Evolutionary conservation across 202 grass and related monocot genomes (phyloP), one percentile per base, ranked within the genome.

Genomic region (Elaeis oleifera): DNA sequence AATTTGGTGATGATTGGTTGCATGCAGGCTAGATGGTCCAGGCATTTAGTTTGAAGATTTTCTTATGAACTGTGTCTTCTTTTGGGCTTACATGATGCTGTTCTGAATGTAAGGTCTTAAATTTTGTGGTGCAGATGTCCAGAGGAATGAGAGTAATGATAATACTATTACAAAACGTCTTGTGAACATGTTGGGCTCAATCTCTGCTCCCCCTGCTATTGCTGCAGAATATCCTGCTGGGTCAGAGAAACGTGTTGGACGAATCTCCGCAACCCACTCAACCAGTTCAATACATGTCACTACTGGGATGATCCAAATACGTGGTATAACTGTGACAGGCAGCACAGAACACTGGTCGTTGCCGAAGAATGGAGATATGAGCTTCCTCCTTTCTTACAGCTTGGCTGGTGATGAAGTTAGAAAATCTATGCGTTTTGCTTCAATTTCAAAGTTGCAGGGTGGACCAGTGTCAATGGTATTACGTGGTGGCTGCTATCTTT

Each of bases 161-260:
- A 71, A 69, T 36, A 50, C 71, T n/a, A 28, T 72, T 2, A 69
- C 60, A 55, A 81, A 85, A 11, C 74, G 58, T 56, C 82, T 94
- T 32, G 72, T 83, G 65, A 84, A 57, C 70, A 76, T 99, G 56
- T 50, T 99, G 78, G 89, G 82, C 65, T 82, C 83, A 11, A 80
- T 94, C 61, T 76, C 95, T 9, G 83, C 83, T 2, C 82, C 95
- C 0, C 85, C 83, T 31, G 89, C 95, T 76, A 87, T 87, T 82
- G 88, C 94, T 49, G 73, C 71, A 9, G 95, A 99, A 64, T 69
- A 82, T 65, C 82, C 80, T 0, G 5, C 51, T 18, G 23, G 23
- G 18, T 65, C 73, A 62, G 22, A 48, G 61, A 87, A 96, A 54
- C 76, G 81, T 51, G 53, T 59, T 44, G 67, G 68, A 68, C 67